These are phyloP conservation scores for Pharus latifolius DNA, from an alignment of 176 grass and related monocot genomes.

Conservation along the genomic window DNA sequence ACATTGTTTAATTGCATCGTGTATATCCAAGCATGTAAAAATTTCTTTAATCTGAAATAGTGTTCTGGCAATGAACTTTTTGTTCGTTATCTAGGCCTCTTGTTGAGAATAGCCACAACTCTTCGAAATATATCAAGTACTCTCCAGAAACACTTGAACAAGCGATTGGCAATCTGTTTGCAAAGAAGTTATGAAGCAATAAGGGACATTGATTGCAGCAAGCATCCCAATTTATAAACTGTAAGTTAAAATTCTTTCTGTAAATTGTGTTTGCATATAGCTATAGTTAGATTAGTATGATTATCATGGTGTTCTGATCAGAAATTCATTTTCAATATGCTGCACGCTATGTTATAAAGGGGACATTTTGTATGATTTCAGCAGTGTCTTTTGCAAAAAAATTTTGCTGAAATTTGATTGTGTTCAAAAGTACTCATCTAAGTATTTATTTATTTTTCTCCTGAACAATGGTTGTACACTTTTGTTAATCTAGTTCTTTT, in stretches of 20 bases:
- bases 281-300: background rate
- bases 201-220: background rate
- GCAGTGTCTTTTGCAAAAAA: background rate
- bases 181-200: background rate
- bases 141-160: constrained; percentile 39
- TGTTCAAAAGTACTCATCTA: background rate
- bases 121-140: constrained; percentile 42
- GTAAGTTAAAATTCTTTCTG: background rate
- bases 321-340: background rate
- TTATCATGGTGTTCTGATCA: background rate
- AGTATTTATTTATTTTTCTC: too few relatives aligned
- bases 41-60: background rate
- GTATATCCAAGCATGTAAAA: background rate
- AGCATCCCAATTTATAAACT: background rate
- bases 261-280: background rate
- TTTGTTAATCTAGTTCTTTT: background rate
- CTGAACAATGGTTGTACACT: too few relatives aligned
- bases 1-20: background rate
- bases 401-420: background rate
- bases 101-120: constrained; percentile 24
- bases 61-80: background rate
- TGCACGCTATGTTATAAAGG: background rate
- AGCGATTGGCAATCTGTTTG: constrained; percentile 24
- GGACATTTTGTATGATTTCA: too few relatives aligned
- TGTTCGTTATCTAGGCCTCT: constrained; percentile 31